A percentile compares a stretch with the other conserved stretches of the same genome.
phyloP scores from a whole-genome alignment of 495 filamentous ascomycete species.

The Neurospora sp. region DNA sequence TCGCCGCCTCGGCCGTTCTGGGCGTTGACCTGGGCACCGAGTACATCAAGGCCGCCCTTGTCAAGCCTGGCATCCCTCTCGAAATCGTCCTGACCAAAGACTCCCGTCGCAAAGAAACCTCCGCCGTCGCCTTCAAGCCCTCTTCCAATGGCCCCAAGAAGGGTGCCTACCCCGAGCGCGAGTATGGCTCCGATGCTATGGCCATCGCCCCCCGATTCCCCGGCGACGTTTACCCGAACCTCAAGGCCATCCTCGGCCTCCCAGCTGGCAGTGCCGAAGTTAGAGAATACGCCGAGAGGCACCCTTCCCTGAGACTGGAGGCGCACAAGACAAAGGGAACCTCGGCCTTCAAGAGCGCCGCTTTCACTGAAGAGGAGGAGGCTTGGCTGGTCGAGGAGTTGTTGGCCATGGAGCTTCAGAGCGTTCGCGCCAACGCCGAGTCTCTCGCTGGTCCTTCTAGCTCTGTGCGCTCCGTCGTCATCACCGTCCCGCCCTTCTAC shows the following conservation, averaged over 20 bases:
- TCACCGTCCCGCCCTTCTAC: constrained; percentile 89
- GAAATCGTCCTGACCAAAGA: constrained; percentile 99
- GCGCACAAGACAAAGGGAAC: constrained; percentile 53
- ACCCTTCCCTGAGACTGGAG: constrained; percentile 57
- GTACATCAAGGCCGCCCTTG: constrained; percentile 91
- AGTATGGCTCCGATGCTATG: constrained; percentile 85
- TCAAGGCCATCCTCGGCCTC: constrained; percentile 78
- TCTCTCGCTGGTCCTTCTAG: constrained; percentile 68
- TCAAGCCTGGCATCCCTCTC: constrained; percentile 96
- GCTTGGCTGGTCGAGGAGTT: constrained; percentile 86
- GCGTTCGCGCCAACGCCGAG: constrained; percentile 79
- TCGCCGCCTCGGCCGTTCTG: constrained; percentile 61
- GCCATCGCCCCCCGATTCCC: constrained; percentile 81
- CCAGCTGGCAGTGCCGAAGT: constrained; percentile 51
- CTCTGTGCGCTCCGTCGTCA: constrained; percentile 66
- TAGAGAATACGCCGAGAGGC: constrained; percentile 54
- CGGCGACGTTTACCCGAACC: constrained; percentile 84
- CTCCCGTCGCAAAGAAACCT: constrained; percentile 88
- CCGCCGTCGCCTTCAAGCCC: constrained; percentile 91
- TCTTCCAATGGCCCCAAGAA: constrained; percentile 45
- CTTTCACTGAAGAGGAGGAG: constrained; percentile 55
- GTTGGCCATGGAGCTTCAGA: constrained; percentile 91
- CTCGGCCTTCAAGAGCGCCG: constrained; percentile 62
- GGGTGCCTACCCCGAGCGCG: constrained; percentile 69
- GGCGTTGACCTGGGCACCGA: constrained; percentile 93